These are phyloP conservation scores for Pseudotulostoma volvatum DNA, from an alignment of 495 filamentous ascomycete species.

Conservation along the genomic window DNA sequence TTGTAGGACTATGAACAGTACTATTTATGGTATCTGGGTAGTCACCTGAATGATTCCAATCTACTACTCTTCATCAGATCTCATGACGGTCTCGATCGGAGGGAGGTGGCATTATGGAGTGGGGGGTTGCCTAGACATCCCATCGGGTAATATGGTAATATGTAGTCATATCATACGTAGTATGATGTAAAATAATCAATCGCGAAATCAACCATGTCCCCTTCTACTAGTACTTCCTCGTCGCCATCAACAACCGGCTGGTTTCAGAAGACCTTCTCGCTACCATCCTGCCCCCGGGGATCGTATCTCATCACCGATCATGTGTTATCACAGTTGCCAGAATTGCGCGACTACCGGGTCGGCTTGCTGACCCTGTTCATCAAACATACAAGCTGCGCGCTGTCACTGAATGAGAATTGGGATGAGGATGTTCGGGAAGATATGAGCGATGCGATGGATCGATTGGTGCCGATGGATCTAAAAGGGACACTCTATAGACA, in stretches of 20 bases:
- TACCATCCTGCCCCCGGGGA: conserved; percentile 59
- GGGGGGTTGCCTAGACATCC: too few relatives aligned
- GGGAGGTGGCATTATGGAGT: too few relatives aligned
- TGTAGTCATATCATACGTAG: too few relatives aligned
- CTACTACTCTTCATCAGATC: too few relatives aligned
- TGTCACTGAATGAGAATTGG: conserved; percentile 92
- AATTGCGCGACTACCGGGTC: conserved; percentile 63
- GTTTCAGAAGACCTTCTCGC: conserved; percentile 64
- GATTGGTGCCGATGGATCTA: conserved; percentile 64
- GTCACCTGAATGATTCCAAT: too few relatives aligned
- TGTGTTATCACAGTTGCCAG: conserved; percentile 50
- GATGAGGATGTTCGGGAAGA: conserved; percentile 64
- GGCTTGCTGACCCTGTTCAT: conserved; percentile 80
- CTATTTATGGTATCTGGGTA: too few relatives aligned
- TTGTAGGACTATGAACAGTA: too few relatives aligned
- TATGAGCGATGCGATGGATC: conserved; percentile 87
- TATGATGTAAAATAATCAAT: too few relatives aligned
- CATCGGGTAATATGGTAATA: too few relatives aligned
- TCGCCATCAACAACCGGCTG: conserved; percentile 26
- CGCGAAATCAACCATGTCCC: background rate
- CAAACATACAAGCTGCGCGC: conserved; percentile 77
- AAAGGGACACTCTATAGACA: conserved; percentile 70
- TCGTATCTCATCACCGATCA: conserved; percentile 77
- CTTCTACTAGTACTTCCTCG: background rate
- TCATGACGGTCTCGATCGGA: too few relatives aligned